Evolutionary conservation across 352 stramenopile genomes (phyloP), one percentile per base, ranked within the genome.

Genomic region (Pythium sp.): DNA sequence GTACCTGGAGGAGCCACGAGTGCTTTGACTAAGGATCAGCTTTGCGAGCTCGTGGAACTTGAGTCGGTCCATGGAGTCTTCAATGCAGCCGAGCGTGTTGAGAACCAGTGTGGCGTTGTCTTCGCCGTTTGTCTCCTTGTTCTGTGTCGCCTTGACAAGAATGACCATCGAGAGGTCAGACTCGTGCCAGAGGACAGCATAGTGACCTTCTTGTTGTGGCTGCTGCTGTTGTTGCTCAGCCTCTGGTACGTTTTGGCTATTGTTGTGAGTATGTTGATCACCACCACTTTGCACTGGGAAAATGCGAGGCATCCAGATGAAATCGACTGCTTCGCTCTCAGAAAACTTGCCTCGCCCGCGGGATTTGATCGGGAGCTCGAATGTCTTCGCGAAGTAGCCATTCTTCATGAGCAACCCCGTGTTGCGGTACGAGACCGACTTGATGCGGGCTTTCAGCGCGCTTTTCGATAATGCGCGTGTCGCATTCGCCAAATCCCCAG

Each of bases 381-480:
- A 78, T 1, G 68, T 71, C 9, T 73, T 67, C 14, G 77, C 73
- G 64, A 88, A 89, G 53, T 76, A 76, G 6, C 82, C 82, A 67
- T 75, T 82, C 18, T 72, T 68, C 20, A 85, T 73, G 62, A 89
- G 67, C 41, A 89, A 65, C 0, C 82, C 82, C 62, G 67, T 75
- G 58, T 91, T 91, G 8, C 76, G 79, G 67, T 79, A 89, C 5
- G 74, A 79, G 1, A 79, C 72, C 1, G 80, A 80, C 24, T 78
- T 77, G 5, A 67, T 58, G 54, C 79, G 68, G 20, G 71, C 58
- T 20, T 82, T 83, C 9, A 81, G 62, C n/a, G 28, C 47, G 12
- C 53, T 62, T 15, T 51, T 43, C 2, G 59, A 74, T 38, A 69
- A 18, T 22, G 58, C 38, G 34, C 43, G 41, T 15, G n/a, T 30